phyloP scores from a whole-genome alignment of 495 filamentous ascomycete genomes.

The Xylona heveae region DNA sequence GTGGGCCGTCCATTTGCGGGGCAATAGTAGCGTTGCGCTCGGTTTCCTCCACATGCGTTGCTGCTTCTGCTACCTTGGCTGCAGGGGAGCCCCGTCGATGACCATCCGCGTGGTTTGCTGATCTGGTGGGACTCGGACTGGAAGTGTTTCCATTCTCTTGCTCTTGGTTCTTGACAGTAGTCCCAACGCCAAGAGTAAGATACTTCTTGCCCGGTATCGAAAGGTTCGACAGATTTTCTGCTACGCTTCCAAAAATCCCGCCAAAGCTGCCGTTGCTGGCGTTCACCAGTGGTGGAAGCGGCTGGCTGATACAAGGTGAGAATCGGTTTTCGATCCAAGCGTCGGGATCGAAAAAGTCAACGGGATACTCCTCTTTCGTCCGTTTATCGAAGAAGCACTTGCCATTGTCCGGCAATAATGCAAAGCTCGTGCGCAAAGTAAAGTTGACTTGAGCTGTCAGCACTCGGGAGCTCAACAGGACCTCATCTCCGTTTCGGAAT shows the following conservation, averaged over 20 bases:
- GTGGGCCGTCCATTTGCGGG: conserved; percentile 19
- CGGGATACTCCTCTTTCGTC: conserved; percentile 58
- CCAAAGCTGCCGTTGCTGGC: conserved; percentile 11
- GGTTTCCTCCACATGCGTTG: conserved; percentile 10
- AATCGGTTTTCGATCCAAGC: conserved; percentile 63
- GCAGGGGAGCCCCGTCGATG: conserved; percentile 7
- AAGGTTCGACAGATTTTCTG: conserved; percentile 9
- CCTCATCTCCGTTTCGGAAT: conserved; percentile 74
- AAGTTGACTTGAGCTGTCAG: conserved; percentile 92
- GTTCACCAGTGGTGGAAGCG: conserved; percentile 23
- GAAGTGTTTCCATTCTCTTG: not conserved
- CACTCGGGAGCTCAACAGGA: conserved; percentile 73
- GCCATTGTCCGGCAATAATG: conserved; percentile 72
- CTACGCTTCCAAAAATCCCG: conserved; percentile 25
- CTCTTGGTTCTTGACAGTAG: not conserved
- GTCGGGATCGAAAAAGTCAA: conserved; percentile 68
- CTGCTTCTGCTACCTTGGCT: conserved; percentile 11
- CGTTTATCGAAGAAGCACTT: conserved; percentile 71
- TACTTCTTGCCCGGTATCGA: conserved; percentile 5
- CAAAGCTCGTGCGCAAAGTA: conserved; percentile 67
- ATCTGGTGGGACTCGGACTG: conserved; percentile 2
- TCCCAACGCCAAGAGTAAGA: no score
- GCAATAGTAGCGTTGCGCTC: conserved; percentile 23
- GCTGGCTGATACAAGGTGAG: conserved; percentile 51
- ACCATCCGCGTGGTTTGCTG: not conserved